These are phyloP conservation scores for Marsdenia floribunda DNA, from an alignment of 257 asterid species.

Conservation along the genomic window DNA sequence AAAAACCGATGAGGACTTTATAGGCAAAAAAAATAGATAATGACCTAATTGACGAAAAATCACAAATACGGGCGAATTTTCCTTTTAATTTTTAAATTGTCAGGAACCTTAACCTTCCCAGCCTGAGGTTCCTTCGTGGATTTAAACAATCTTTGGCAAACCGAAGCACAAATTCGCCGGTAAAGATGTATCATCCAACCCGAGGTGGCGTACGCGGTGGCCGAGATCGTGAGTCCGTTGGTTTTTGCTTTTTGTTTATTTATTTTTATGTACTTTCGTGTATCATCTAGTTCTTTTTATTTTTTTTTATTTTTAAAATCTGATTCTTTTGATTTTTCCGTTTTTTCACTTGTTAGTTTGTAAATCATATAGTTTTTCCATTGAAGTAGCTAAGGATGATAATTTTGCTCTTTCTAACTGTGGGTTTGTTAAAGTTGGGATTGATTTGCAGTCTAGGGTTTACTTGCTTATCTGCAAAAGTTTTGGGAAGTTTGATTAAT, in stretches of 20 bases:
- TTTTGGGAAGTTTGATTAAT: background rate
- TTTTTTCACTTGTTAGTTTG: background rate
- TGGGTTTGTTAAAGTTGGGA: background rate
- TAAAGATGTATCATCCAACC: slow-evolving; percentile 77
- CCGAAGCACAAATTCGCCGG: background rate
- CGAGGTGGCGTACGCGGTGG: slow-evolving; percentile 99
- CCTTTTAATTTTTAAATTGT: too few relatives aligned
- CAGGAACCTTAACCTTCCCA: background rate
- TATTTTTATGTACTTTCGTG: background rate
- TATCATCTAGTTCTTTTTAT: slow-evolving; percentile 33
- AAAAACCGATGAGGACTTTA: too few relatives aligned
- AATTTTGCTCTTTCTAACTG: too few relatives aligned
- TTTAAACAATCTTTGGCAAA: background rate
- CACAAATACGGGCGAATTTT: too few relatives aligned
- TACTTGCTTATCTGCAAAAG: background rate
- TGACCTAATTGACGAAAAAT: too few relatives aligned
- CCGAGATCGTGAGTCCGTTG: slow-evolving; percentile 77
- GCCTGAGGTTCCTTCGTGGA: background rate
- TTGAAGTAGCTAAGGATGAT: background rate
- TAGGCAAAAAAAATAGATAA: too few relatives aligned
- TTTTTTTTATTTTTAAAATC: too few relatives aligned
- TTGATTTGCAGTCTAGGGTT: background rate
- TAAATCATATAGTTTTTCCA: background rate
- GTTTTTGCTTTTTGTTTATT: background rate
- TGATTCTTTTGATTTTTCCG: background rate